Evolutionary conservation across 1,284 basidiomycete species (phyloP).

Genomic region (Pulchroboletus neoregius): DNA sequence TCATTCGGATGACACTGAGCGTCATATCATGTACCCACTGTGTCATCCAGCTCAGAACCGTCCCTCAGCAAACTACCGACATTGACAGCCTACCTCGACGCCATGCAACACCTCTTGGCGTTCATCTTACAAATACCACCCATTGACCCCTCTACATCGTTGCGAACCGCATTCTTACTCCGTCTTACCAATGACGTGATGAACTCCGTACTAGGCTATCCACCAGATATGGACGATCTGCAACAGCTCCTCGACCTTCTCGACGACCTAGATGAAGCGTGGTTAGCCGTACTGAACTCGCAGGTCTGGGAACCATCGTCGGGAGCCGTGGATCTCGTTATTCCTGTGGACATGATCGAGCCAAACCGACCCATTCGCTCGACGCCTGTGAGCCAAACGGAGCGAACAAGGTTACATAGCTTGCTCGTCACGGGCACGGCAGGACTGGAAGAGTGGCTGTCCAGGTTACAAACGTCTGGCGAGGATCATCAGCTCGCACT

Average conservation of each 20-base stretch:
- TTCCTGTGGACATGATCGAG: slow-evolving; percentile 34
- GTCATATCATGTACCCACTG: not conserved
- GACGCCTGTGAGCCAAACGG: slow-evolving; percentile 58
- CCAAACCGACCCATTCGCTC: slow-evolving; percentile 30
- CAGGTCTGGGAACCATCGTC: slow-evolving; percentile 59
- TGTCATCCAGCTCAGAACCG: slow-evolving; percentile 45
- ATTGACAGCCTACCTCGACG: slow-evolving; percentile 52
- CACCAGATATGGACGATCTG: slow-evolving; percentile 40
- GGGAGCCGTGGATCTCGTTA: slow-evolving; percentile 42
- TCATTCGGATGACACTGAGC: not conserved
- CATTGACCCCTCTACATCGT: slow-evolving; percentile 57
- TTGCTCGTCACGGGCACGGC: slow-evolving; percentile 56
- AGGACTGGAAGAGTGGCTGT: slow-evolving; percentile 66
- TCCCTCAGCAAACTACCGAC: slow-evolving; percentile 46
- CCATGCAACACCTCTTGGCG: slow-evolving; percentile 51
- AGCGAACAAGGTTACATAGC: slow-evolving; percentile 61
- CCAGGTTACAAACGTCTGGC: slow-evolving; percentile 33
- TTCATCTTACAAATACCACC: slow-evolving; percentile 70
- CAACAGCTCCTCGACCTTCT: slow-evolving; percentile 57
- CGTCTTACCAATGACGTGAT: slow-evolving; percentile 67
- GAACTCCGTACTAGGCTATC: slow-evolving; percentile 55
- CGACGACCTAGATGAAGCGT: slow-evolving; percentile 66
- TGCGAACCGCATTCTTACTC: slow-evolving; percentile 61
- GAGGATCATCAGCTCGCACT: slow-evolving; percentile 39
- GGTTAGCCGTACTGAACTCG: slow-evolving; percentile 57